Conservation (phyloP, 2,329 filamentous ascomycete species). For the Fusarium udum region DNA sequence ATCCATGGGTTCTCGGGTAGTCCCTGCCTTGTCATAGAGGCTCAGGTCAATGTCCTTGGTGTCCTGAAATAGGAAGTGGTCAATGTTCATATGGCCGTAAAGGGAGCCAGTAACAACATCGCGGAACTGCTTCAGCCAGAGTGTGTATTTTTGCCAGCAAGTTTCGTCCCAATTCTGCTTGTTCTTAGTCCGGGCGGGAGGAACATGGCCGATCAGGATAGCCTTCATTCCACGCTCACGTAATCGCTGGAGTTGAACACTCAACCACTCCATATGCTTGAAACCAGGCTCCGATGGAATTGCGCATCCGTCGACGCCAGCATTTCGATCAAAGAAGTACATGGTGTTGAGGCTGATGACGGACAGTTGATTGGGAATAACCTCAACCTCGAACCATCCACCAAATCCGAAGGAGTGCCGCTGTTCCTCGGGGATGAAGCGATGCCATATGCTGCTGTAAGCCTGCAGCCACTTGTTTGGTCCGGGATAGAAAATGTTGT, state of each 20-base stretch:
- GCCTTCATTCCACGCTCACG: conserved; percentile 90
- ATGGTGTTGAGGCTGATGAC: conserved; percentile 96
- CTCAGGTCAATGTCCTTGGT: conserved; percentile 76
- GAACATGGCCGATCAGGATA: conserved; percentile 93
- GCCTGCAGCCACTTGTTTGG: conserved; percentile 86
- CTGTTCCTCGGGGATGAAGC: conserved; percentile 92
- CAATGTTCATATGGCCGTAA: conserved; percentile 98
- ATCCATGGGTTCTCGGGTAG: conserved; percentile 48
- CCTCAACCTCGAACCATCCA: conserved; percentile 94
- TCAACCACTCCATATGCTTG: conserved; percentile 95
- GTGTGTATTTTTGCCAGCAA: conserved; percentile 96
- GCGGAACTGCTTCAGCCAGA: conserved; percentile 90
- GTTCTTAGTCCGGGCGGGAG: conserved; percentile 83
- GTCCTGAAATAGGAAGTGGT: conserved; percentile 95
- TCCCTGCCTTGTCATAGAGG: conserved; percentile 41
- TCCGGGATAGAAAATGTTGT: conserved; percentile 89
- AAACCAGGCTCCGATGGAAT: conserved; percentile 84
- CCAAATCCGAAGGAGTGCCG: conserved; percentile 90
- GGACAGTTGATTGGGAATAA: conserved; percentile 84
- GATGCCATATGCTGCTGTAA: conserved; percentile 81
- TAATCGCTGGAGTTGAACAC: conserved; percentile 85
- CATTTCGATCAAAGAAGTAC: conserved; percentile 95
- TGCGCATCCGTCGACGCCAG: conserved; percentile 90
- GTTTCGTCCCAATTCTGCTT: conserved; percentile 95
- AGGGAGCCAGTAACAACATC: conserved; percentile 84